Evolutionary conservation across 2,329 filamentous ascomycete genomes (phyloP).

Genomic region (Colletotrichum kahawae): DNA sequence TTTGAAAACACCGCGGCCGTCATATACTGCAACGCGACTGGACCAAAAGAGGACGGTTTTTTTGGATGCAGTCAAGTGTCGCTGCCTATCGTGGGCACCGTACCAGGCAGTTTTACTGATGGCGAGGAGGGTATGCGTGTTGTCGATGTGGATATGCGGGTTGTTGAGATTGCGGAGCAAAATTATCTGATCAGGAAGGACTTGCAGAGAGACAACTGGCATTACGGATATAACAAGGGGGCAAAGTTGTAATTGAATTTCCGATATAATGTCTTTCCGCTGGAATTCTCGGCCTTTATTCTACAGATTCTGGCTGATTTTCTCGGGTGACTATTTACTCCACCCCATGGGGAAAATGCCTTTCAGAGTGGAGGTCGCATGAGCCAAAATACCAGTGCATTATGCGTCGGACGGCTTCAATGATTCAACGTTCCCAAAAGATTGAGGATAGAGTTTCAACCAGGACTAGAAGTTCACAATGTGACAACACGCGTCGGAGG

Average conservation of each 20-base stretch:
- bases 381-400: background rate
- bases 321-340: background rate
- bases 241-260: background rate
- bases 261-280: background rate
- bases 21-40: conserved; percentile 61
- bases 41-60: conserved; percentile 50
- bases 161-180: conserved; percentile 62
- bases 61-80: conserved; percentile 60
- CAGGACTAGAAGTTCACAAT: background rate
- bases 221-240: conserved; percentile 40
- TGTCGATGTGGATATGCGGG: conserved; percentile 56
- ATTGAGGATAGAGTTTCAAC: fast-evolving
- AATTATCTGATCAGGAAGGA: conserved; percentile 49
- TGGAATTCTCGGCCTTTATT: background rate
- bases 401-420: background rate
- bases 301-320: background rate
- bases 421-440: no score
- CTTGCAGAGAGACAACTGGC: conserved; percentile 43
- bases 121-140: conserved; percentile 54
- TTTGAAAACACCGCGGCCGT: conserved; percentile 65
- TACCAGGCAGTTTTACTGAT: conserved; percentile 51
- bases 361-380: background rate
- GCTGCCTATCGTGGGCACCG: conserved; percentile 56
- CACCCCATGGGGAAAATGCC: background rate
- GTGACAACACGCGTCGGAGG: background rate